Evolutionary conservation across 345 rosid genomes (phyloP), one percentile per base, ranked within the genome.

Genomic region (Erodium maritimum): DNA sequence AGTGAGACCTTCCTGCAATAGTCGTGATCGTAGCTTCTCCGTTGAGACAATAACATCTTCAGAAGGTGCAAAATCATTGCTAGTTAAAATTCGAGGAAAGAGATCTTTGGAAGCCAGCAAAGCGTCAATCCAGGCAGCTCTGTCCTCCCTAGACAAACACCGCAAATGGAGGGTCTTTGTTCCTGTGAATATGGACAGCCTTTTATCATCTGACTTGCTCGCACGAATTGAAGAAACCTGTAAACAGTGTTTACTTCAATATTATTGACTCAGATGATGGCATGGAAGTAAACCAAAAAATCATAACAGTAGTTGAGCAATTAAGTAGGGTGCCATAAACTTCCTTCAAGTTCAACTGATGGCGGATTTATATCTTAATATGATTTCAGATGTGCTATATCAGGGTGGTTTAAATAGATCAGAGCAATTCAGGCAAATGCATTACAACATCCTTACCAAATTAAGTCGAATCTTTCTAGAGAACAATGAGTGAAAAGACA

Each of bases 201-300:
- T 83, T 68, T 87, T 94, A 63, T 94, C 99, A 70, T 94, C 97
- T 45, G 99, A 90, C 73, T 85, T 90, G 71, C 97, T 94, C 21
- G 91, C 85, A 29, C 97, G 91, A 60, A 90, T 73, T 19, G 99
- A 87, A 69, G 99, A 85, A 67, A 94, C 99, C 98, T 91, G 81
- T 56, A 63, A 57, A 64, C 20, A 55, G 61, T 20, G 66, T 58
- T 45, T 59, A 50, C 10, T 23, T 29, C 4, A 29, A 29, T 29
- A 29, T 29, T 55, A 23, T 54, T 23, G 48, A 52, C 61, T 50
- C 61, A 64, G 59, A 18, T 20, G 59, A 29, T 56, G 20, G 2
- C 17, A 42, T 42, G 48, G 14, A 42, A 42, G 3, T 0, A 42
- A 16, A 42, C 48, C 14, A 42, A 42, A 7, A 7, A 37, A 3